Percentiles rank a stretch among this genome's conserved stretches.
Evolutionary conservation across 2,329 filamentous ascomycete species (phyloP).

Genomic region (Pseudogymnoascus destructans): DNA sequence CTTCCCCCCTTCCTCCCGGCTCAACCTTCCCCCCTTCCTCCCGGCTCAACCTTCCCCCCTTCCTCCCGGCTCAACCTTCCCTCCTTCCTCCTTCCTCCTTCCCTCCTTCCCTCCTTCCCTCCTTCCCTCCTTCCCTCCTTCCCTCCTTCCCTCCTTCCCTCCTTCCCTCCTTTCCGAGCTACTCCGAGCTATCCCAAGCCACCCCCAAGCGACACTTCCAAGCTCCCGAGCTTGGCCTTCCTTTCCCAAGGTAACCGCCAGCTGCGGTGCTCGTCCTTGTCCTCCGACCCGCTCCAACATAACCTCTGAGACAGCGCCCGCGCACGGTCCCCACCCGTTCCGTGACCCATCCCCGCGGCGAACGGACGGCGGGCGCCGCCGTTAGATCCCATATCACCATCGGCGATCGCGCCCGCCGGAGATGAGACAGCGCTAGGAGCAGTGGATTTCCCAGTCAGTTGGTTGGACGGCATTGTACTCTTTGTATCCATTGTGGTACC

Average conservation of each 20-base stretch:
- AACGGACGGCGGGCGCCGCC: background rate
- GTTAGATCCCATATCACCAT: background rate
- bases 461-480: background rate
- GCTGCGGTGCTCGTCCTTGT: background rate
- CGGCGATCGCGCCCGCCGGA: background rate
- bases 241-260: background rate
- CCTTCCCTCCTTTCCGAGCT: background rate
- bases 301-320: background rate
- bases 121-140: background rate
- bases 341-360: background rate
- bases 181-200: background rate
- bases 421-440: background rate
- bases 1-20: background rate
- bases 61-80: background rate
- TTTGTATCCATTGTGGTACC: background rate
- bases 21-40: background rate
- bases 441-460: background rate
- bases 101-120: background rate
- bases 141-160: background rate
- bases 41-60: background rate
- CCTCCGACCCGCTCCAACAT: background rate
- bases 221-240: background rate
- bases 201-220: background rate
- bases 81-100: too few species aligned
- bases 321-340: background rate